Base-by-base conservation (phyloP, 768 basidiomycete species). In the Pleurotus citrinopileatus region DNA sequence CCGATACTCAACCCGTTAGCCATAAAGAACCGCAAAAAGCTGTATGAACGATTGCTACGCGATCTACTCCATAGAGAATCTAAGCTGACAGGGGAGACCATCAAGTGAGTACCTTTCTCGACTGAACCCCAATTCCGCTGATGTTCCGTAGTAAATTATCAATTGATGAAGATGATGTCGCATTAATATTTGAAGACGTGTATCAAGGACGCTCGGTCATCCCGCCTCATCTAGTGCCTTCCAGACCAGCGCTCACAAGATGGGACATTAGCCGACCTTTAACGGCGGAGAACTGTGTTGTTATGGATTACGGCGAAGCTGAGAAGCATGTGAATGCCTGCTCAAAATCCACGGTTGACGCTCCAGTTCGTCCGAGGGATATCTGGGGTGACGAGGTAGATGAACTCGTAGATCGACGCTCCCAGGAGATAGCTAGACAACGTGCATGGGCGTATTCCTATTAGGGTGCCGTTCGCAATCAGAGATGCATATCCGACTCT, bases 111-210 rank as follows among this genome's bases (percentile, higher is more conserved):
- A n/a, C 17, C 59, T 54, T 27, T 15, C 19, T 32, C 23, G 7
- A 42, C 40, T n/a, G 20, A 15, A 45, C 27, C 20, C 19, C 46
- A 27, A 34, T 44, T 54, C 47, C 29, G 51, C 44, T 40, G 32
- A 23, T 44, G 22, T 12, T 27, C 4, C 42, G 25, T 50, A 94
- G 91, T 62, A 83, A 81, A 64, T 72, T 94, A 23, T 82, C 91
- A 0, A 80, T 97, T 52, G 84, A 86, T 59, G 89, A 91, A 62
- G 87, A 91, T 48, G 96, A 98, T 57, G 81, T 91, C 26, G 82
- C 80, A 0, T 75, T 94, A 34, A 69, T 98, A 51, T 93, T 92
- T 61, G 96, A 98, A 60, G 96, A 98, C 61, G 66, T 98, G 23
- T 75, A 89, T 64, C 82, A 89, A 15, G 87, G 88, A 3, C 83